Percentiles rank a stretch among this genome's conserved stretches.
These are phyloP conservation scores for Sphaceloma murrayae DNA, from an alignment of 2,329 filamentous ascomycete genomes.

Conservation along the genomic window DNA sequence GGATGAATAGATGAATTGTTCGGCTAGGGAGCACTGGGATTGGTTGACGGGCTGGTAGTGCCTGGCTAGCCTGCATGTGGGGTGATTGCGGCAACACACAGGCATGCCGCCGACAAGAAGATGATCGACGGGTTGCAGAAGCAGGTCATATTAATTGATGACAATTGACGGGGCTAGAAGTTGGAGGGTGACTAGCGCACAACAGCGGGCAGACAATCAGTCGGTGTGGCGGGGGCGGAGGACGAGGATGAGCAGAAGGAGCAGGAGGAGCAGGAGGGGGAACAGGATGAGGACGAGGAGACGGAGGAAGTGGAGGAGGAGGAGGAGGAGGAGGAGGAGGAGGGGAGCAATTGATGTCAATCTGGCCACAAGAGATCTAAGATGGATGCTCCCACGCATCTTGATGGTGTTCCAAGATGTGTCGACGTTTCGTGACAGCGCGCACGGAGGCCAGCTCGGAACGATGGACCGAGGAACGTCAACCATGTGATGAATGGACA, in stretches of 20 bases:
- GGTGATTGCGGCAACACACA: not conserved
- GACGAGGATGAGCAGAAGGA: no score
- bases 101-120: not conserved
- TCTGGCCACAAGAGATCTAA: no score
- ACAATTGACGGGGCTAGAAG: no score
- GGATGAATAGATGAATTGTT: slow-evolving; percentile 14
- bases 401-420: not conserved
- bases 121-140: no score
- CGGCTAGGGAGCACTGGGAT: slow-evolving; percentile 8
- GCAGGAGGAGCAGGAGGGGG: not conserved
- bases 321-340: not conserved
- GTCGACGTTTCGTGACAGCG: not conserved
- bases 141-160: no score
- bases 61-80: slow-evolving; percentile 13
- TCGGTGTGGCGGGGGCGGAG: no score
- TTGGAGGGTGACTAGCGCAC: no score
- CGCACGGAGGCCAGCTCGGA: not conserved
- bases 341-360: no score
- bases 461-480: not conserved
- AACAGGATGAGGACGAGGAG: not conserved
- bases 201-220: no score
- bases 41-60: slow-evolving; percentile 6
- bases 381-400: not conserved
- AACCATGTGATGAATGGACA: slow-evolving; percentile 6
- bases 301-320: no score